phyloP scores from a whole-genome alignment of 306 rosid genomes.

The Abrus precatorius region DNA sequence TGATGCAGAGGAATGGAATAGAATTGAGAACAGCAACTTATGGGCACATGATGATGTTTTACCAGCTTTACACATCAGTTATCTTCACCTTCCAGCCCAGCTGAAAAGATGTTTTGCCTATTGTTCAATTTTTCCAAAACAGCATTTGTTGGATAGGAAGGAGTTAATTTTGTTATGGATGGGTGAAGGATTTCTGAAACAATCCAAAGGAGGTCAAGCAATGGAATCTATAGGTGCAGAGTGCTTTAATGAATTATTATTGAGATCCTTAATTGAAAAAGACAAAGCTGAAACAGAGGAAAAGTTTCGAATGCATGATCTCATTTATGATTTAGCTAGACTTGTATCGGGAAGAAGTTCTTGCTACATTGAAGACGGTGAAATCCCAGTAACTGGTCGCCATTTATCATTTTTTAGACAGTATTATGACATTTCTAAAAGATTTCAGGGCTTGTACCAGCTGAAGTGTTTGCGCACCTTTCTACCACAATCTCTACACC shows the following conservation, averaged over 20 bases:
- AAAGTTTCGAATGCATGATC: constrained; percentile 12
- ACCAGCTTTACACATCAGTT: constrained; percentile 37
- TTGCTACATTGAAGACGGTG: background rate
- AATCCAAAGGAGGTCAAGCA: background rate
- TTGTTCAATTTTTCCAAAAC: constrained; percentile 49
- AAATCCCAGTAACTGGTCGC: background rate
- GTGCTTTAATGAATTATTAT: constrained; percentile 12
- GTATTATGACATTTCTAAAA: background rate
- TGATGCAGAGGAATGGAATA: constrained; percentile 55
- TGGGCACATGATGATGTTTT: constrained; percentile 62
- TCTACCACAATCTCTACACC: background rate
- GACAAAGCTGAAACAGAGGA: background rate
- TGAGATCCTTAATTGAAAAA: constrained; percentile 12
- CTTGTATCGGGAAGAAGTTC: constrained; percentile 8
- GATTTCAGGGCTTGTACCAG: background rate
- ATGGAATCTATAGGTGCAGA: background rate
- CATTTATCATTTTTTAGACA: constrained; percentile 3
- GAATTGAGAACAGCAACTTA: constrained; percentile 41
- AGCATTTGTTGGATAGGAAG: background rate
- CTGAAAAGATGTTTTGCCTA: constrained; percentile 48
- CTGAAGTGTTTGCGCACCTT: constrained; percentile 11
- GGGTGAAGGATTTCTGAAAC: constrained; percentile 32
- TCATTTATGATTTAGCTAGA: constrained; percentile 28
- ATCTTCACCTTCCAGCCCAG: constrained; percentile 35
- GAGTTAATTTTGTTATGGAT: constrained; percentile 26